These are phyloP conservation scores for Paraconiothyrium sp. DNA, from an alignment of 2,329 filamentous ascomycete genomes.

Conservation along the genomic window DNA sequence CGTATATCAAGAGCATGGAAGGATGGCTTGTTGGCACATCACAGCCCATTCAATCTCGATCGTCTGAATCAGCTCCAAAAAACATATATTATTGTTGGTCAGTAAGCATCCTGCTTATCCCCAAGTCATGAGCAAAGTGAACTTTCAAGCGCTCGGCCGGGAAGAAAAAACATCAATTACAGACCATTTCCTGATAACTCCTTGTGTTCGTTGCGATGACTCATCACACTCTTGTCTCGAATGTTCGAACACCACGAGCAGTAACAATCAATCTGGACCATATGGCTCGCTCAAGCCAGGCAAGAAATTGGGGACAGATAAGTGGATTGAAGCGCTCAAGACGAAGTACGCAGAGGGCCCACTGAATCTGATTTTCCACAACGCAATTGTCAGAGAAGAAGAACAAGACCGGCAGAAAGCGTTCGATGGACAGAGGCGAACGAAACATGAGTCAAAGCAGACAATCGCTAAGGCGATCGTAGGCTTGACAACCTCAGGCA, in stretches of 20 bases:
- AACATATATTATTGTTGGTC: background rate
- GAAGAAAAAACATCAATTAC: background rate
- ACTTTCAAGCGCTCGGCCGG: background rate
- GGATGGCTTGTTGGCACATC: background rate
- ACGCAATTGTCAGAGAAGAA: background rate
- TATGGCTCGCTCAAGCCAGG: background rate
- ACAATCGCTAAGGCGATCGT: background rate
- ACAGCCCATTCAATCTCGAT: background rate
- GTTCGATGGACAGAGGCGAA: background rate
- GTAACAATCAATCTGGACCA: background rate
- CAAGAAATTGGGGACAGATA: background rate
- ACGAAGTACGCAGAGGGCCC: background rate
- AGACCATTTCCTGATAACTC: background rate
- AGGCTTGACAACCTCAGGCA: background rate
- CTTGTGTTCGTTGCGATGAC: background rate
- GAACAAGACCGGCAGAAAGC: background rate
- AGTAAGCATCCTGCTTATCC: background rate
- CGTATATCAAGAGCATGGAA: background rate
- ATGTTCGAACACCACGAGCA: background rate
- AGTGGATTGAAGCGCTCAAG: background rate
- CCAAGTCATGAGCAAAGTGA: background rate
- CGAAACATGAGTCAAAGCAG: background rate
- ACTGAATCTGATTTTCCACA: background rate
- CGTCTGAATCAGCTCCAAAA: background rate
- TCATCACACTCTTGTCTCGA: background rate